Conservation (phyloP, 2,329 filamentous ascomycete species). For the Venturiaceae sp. region DNA sequence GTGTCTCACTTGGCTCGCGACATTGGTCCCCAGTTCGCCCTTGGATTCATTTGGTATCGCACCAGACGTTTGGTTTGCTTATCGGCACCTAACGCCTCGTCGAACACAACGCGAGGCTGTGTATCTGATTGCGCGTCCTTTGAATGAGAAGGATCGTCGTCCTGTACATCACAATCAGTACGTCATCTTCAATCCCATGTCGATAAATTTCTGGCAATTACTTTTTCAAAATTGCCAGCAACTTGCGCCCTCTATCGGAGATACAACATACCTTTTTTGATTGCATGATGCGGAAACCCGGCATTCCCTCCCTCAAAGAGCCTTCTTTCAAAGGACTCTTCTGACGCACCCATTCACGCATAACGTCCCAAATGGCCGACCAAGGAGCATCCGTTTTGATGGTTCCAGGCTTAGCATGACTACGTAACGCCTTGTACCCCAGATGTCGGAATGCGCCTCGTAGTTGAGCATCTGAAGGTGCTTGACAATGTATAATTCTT, state of each 20-base stretch:
- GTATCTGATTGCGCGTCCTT: slow-evolving; percentile 40
- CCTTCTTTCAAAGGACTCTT: slow-evolving; percentile 66
- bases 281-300: slow-evolving; percentile 60
- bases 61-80: slow-evolving; percentile 59
- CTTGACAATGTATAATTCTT: slow-evolving; percentile 67
- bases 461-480: slow-evolving; percentile 69
- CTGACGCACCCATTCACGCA: slow-evolving; percentile 84
- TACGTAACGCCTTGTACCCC: slow-evolving; percentile 75
- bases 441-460: slow-evolving; percentile 72
- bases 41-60: slow-evolving; percentile 82
- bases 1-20: slow-evolving; percentile 30
- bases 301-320: slow-evolving; percentile 64
- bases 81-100: slow-evolving; percentile 68
- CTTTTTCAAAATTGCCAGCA: neutral
- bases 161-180: slow-evolving; percentile 22
- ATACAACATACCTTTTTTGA: slow-evolving; percentile 12
- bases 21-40: slow-evolving; percentile 91
- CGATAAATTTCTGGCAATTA: neutral
- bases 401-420: slow-evolving; percentile 80
- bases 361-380: slow-evolving; percentile 82
- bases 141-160: too few species aligned
- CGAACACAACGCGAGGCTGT: slow-evolving; percentile 72
- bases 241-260: slow-evolving; percentile 11
- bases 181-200: slow-evolving; percentile 17
- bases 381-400: slow-evolving; percentile 93